Percentiles rank a stretch among this genome's conserved stretches.
Conservation (phyloP, 2,329 filamentous ascomycete genomes). For the Nigrospora oryzae region DNA sequence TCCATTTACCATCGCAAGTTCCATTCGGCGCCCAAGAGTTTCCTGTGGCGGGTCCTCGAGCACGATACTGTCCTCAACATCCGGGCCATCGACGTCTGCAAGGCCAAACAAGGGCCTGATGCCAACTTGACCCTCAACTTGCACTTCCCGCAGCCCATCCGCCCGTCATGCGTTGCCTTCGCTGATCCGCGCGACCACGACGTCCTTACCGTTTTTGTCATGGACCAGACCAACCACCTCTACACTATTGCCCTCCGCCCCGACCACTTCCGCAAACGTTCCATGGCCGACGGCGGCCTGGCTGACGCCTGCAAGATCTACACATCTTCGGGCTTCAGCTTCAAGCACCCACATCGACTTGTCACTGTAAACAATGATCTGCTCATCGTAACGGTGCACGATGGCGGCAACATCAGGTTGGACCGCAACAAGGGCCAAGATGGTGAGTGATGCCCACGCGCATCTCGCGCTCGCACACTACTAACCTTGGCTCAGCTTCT, state of each 20-base stretch:
- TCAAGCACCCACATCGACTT: slow-evolving; percentile 74
- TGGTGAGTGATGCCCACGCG: slow-evolving; percentile 25
- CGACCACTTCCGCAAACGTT: slow-evolving; percentile 68
- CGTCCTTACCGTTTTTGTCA: slow-evolving; percentile 51
- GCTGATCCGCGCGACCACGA: slow-evolving; percentile 65
- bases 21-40: slow-evolving; percentile 69
- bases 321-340: slow-evolving; percentile 61
- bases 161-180: slow-evolving; percentile 71
- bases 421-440: slow-evolving; percentile 46
- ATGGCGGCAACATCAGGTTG: slow-evolving; percentile 67
- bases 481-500: slow-evolving; percentile 17
- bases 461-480: not conserved
- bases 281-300: slow-evolving; percentile 64
- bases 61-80: slow-evolving; percentile 74
- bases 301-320: slow-evolving; percentile 69
- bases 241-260: slow-evolving; percentile 78
- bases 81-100: slow-evolving; percentile 73
- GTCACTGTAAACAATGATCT: slow-evolving; percentile 65
- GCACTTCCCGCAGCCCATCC: slow-evolving; percentile 64
- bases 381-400: slow-evolving; percentile 71
- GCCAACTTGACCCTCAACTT: slow-evolving; percentile 70
- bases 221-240: slow-evolving; percentile 66
- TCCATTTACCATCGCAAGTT: slow-evolving; percentile 78
- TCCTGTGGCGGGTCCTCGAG: slow-evolving; percentile 85
- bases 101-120: slow-evolving; percentile 55